phyloP scores from a whole-genome alignment of 1,139 yeast genomes.

The Diutina ranongensis region DNA sequence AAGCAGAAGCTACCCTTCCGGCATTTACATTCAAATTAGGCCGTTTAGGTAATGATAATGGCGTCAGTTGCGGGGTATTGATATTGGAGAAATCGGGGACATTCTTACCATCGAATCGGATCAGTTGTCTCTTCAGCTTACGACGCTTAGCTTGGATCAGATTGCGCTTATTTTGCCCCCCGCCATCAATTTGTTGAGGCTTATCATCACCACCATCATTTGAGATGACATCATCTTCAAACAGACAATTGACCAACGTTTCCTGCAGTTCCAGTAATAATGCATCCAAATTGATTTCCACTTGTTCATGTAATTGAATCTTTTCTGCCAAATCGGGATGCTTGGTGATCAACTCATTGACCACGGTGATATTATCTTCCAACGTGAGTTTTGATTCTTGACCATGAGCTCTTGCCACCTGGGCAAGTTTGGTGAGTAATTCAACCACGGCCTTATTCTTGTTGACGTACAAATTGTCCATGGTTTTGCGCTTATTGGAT shows the following conservation, averaged over 20 bases:
- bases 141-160: conserved; percentile 18
- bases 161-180: conserved; percentile 16
- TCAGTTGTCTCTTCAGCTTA: conserved; percentile 23
- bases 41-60: conserved; percentile 4
- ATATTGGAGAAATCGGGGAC: conserved; percentile 14
- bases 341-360: background rate
- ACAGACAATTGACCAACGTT: conserved; percentile 21
- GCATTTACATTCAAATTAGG: background rate
- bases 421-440: conserved; percentile 32
- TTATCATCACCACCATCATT: conserved; percentile 7
- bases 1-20: background rate
- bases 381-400: conserved; percentile 24
- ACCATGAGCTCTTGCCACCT: conserved; percentile 37
- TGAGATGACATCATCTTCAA: conserved; percentile 22
- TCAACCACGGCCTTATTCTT: conserved; percentile 37
- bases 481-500: conserved; percentile 27
- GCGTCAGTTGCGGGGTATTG: conserved; percentile 11
- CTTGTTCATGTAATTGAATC: conserved; percentile 18
- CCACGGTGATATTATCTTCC: background rate
- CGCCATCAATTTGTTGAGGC: conserved; percentile 8
- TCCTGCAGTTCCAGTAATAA: conserved; percentile 19
- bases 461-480: conserved; percentile 34
- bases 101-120: conserved; percentile 18
- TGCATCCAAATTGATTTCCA: conserved; percentile 9
- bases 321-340: conserved; percentile 27